Evolutionary conservation across 495 filamentous ascomycete genomes (phyloP).

Genomic region (Podospora conica): DNA sequence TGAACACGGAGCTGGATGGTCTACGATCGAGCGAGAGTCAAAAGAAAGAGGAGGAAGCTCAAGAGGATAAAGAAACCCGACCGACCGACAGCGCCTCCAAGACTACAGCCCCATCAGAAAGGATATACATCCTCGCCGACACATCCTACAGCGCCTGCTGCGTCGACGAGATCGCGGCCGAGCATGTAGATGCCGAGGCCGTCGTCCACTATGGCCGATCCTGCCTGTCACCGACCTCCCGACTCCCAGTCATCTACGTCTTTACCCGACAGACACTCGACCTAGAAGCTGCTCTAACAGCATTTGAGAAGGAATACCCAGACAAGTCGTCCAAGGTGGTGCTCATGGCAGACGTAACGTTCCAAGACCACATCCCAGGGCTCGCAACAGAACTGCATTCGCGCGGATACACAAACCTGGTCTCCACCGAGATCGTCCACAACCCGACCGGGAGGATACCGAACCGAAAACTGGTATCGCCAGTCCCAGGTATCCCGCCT

Average conservation of each 20-base stretch:
- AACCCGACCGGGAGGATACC: constrained; percentile 76
- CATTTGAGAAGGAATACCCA: constrained; percentile 64
- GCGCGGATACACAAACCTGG: constrained; percentile 64
- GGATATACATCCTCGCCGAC: constrained; percentile 84
- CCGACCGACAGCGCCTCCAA: not conserved
- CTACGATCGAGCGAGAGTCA: not conserved
- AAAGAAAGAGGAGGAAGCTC: not conserved
- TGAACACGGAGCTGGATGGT: constrained; percentile 52
- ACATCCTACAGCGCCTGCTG: constrained; percentile 97
- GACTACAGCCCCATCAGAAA: constrained; percentile 21
- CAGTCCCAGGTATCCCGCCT: not conserved
- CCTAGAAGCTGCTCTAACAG: constrained; percentile 47
- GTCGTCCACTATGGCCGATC: constrained; percentile 93
- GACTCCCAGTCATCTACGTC: constrained; percentile 85
- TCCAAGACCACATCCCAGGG: constrained; percentile 58
- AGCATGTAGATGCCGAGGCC: constrained; percentile 84
- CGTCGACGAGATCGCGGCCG: constrained; percentile 93
- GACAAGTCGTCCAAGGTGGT: constrained; percentile 59
- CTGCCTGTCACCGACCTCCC: constrained; percentile 83
- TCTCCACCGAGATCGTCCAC: constrained; percentile 65
- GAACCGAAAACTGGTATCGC: constrained; percentile 58
- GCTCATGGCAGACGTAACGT: constrained; percentile 87
- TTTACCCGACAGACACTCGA: constrained; percentile 70
- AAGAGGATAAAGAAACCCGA: not conserved
- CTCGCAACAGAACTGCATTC: constrained; percentile 45